Percentiles rank a stretch among this genome's conserved stretches.
phyloP scores from a whole-genome alignment of 495 filamentous ascomycete species.

The Daldinia childiae region DNA sequence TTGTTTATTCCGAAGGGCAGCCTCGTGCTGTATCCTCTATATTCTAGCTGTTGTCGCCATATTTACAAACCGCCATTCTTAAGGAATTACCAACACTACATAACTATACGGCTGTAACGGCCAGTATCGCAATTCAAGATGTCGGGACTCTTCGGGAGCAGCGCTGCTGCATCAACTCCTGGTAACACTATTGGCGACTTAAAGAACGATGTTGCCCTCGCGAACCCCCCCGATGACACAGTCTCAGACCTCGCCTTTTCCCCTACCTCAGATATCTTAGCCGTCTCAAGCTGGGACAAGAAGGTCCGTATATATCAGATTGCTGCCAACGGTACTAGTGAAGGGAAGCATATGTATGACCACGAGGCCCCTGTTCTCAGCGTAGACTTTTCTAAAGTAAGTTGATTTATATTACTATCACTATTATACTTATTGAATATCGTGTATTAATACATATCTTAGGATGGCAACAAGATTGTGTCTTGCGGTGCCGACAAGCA shows the following conservation, averaged over 20 bases:
- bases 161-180: slow-evolving; percentile 48
- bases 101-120: not conserved
- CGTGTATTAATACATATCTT: not conserved
- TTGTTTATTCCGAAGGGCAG: not conserved
- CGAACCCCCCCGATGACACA: slow-evolving; percentile 81
- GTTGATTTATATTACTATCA: not conserved
- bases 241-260: slow-evolving; percentile 87
- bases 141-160: slow-evolving; percentile 73
- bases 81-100: not conserved
- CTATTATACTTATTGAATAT: not conserved
- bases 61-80: not conserved
- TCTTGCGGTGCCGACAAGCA: slow-evolving; percentile 81
- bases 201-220: slow-evolving; percentile 83
- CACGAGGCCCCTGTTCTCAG: slow-evolving; percentile 80
- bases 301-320: slow-evolving; percentile 94
- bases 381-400: slow-evolving; percentile 85
- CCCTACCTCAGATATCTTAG: slow-evolving; percentile 78
- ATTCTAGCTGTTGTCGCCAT: not conserved
- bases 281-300: slow-evolving; percentile 92
- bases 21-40: slow-evolving; percentile 1
- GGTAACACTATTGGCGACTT: slow-evolving; percentile 87
- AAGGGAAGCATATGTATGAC: slow-evolving; percentile 81
- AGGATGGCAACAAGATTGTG: slow-evolving; percentile 71
- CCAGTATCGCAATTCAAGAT: slow-evolving; percentile 52
- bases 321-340: slow-evolving; percentile 71